Percentiles rank a stretch among this genome's conserved stretches.
phyloP scores from a whole-genome alignment of 345 rosid genomes.

The Isatis tinctoria region DNA sequence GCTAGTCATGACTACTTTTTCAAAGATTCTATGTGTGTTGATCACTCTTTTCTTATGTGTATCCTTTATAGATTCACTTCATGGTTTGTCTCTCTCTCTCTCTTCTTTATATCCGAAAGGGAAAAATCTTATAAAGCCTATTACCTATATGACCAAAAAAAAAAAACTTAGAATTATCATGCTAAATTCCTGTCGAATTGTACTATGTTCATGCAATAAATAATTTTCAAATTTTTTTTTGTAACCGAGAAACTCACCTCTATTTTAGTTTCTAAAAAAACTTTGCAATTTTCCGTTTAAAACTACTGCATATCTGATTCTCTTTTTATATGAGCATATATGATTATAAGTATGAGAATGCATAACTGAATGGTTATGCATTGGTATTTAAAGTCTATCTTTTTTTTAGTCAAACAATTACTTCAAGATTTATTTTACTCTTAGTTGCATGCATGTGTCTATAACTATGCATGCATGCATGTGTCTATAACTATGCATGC shows the following conservation, averaged over 20 bases:
- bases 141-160: background rate
- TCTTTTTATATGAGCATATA: background rate
- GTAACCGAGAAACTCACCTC: too few species aligned
- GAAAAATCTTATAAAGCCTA: background rate
- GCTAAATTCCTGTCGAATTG: too few species aligned
- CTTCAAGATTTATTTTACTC: background rate
- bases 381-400: background rate
- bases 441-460: conserved; percentile 3
- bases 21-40: conserved; percentile 20
- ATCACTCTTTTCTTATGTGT: conserved; percentile 20
- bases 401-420: background rate
- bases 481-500: too few species aligned
- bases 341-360: background rate
- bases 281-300: too few species aligned
- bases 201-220: too few species aligned
- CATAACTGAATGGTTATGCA: background rate
- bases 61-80: conserved; percentile 20
- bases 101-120: background rate
- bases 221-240: too few species aligned
- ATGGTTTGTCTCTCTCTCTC: conserved; percentile 21
- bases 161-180: too few species aligned
- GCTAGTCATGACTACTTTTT: conserved; percentile 22
- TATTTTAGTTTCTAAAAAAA: too few species aligned
- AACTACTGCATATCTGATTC: too few species aligned
- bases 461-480: conserved; percentile 14